These are phyloP conservation scores for Calonectria montana DNA, from an alignment of 2,329 filamentous ascomycete species.

Conservation along the genomic window DNA sequence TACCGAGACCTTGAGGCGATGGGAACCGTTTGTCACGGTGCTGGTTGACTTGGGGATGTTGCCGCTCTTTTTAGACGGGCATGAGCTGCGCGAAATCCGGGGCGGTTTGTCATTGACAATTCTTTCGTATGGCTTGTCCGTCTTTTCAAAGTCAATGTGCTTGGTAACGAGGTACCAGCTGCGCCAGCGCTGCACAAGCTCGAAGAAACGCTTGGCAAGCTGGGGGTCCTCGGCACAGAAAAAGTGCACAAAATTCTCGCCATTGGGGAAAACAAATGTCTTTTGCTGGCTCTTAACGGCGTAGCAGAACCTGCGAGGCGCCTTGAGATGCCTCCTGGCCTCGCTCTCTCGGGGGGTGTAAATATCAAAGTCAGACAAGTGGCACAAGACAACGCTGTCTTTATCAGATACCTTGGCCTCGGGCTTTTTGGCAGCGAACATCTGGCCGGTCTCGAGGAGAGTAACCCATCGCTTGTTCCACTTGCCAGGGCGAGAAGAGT, in stretches of 20 bases:
- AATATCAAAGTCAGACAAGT: constrained; percentile 92
- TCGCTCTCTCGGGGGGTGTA: constrained; percentile 81
- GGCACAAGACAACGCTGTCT: constrained; percentile 78
- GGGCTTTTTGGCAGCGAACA: constrained; percentile 76
- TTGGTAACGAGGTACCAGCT: constrained; percentile 91
- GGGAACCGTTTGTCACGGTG: constrained; percentile 33
- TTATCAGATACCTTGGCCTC: constrained; percentile 71
- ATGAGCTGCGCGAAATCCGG: constrained; percentile 18
- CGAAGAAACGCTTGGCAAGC: constrained; percentile 76
- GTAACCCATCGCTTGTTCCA: constrained; percentile 90
- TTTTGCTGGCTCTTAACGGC: constrained; percentile 95
- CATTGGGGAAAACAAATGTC: constrained; percentile 82
- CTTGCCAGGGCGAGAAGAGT: constrained; percentile 84
- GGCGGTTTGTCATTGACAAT: constrained; percentile 27
- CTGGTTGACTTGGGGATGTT: constrained; percentile 56
- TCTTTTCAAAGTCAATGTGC: constrained; percentile 63
- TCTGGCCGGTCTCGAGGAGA: constrained; percentile 79
- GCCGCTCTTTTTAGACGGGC: constrained; percentile 20
- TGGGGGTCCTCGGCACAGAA: constrained; percentile 82
- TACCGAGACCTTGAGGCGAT: constrained; percentile 49
- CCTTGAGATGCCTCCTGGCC: constrained; percentile 76
- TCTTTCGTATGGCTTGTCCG: constrained; percentile 29
- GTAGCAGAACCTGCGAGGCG: constrained; percentile 87
- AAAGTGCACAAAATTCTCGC: constrained; percentile 91
- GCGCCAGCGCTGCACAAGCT: constrained; percentile 81